A percentile compares a stretch with the other conserved stretches of the same genome.
Evolutionary conservation across 164 flowering plant species (phyloP).

Genomic region (grape (Vitis vinifera)): DNA sequence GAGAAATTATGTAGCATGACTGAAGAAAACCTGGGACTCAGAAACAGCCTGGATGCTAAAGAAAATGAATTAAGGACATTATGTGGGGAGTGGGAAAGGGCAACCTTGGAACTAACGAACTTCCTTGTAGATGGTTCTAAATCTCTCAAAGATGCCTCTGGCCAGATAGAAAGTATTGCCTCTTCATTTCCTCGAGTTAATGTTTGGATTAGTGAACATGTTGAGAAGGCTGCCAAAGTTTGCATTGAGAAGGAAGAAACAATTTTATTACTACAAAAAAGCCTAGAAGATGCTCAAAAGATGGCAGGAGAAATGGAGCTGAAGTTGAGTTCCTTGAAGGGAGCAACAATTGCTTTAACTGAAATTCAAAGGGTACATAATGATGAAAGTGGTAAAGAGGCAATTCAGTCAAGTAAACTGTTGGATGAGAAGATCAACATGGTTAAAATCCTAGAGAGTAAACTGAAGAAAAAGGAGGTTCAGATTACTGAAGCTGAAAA

Average conservation of each 20-base stretch:
- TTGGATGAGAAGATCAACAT: constrained; percentile 30
- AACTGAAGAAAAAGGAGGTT: constrained; percentile 30
- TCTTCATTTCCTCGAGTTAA: constrained; percentile 55
- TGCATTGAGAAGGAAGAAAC: constrained; percentile 67
- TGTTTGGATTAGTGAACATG: constrained; percentile 49
- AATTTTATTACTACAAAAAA: constrained; percentile 45
- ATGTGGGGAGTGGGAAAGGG: constrained; percentile 70
- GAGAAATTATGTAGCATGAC: constrained; percentile 35
- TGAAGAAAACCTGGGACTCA: constrained; percentile 52
- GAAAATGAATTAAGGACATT: constrained; percentile 45
- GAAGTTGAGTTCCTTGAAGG: constrained; percentile 62
- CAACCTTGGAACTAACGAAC: constrained; percentile 58
- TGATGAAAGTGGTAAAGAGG: constrained; percentile 33
- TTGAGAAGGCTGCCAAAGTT: constrained; percentile 54
- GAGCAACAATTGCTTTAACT: constrained; percentile 66
- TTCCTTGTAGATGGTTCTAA: constrained; percentile 70
- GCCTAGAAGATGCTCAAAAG: constrained; percentile 65
- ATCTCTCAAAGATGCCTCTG: constrained; percentile 65
- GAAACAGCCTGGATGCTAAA: constrained; percentile 38
- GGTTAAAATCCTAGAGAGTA: constrained; percentile 26
- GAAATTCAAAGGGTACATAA: constrained; percentile 41
- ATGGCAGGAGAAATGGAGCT: constrained; percentile 50
- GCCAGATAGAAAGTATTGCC: constrained; percentile 56
- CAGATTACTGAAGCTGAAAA: constrained; percentile 40
- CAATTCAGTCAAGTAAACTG: constrained; percentile 20